A percentile compares a stretch with the other conserved stretches of the same genome.
Evolutionary conservation across 75 land plant species (phyloP).

Genomic region (Adiantum capillusveneris): DNA sequence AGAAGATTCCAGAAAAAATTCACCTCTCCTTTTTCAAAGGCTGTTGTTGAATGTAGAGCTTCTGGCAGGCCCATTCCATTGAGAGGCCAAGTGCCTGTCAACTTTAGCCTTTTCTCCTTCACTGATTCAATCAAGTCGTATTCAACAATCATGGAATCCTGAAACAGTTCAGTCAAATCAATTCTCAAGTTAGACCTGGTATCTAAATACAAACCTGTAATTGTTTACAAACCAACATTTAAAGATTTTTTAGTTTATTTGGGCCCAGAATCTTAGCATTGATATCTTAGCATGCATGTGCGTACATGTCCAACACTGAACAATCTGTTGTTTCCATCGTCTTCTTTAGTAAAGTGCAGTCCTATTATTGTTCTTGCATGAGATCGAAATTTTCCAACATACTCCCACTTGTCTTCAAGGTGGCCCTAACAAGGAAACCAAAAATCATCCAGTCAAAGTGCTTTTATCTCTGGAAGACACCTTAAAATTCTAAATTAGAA

Average conservation of each 20-base stretch:
- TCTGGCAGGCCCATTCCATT: slow-evolving; percentile 6
- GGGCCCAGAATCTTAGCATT: too few species aligned
- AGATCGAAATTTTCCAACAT: slow-evolving; percentile 25
- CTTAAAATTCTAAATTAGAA: too few species aligned
- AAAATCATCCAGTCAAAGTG: background rate
- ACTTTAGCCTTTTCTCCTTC: slow-evolving; percentile 11
- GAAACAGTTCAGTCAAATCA: background rate
- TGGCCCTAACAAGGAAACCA: background rate
- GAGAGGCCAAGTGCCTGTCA: slow-evolving; percentile 14
- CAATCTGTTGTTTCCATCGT: slow-evolving; percentile 10
- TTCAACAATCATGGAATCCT: slow-evolving; percentile 27
- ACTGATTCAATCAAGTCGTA: slow-evolving; percentile 14
- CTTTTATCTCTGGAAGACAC: too few species aligned
- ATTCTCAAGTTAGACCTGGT: too few species aligned
- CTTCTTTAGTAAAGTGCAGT: slow-evolving; percentile 11
- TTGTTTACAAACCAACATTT: too few species aligned
- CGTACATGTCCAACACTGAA: slow-evolving; percentile 24
- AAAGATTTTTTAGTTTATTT: too few species aligned
- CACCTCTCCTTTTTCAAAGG: slow-evolving; percentile 10
- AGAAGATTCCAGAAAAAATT: too few species aligned
- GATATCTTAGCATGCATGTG: too few species aligned
- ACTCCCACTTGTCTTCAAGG: slow-evolving; percentile 16
- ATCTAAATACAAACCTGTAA: too few species aligned
- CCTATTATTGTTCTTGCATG: slow-evolving; percentile 22
- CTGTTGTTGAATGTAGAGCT: slow-evolving; percentile 5